Evolutionary conservation across 116 monocot species (phyloP), one percentile per base, ranked within the genome.

Genomic region (Thalassia testudinum): DNA sequence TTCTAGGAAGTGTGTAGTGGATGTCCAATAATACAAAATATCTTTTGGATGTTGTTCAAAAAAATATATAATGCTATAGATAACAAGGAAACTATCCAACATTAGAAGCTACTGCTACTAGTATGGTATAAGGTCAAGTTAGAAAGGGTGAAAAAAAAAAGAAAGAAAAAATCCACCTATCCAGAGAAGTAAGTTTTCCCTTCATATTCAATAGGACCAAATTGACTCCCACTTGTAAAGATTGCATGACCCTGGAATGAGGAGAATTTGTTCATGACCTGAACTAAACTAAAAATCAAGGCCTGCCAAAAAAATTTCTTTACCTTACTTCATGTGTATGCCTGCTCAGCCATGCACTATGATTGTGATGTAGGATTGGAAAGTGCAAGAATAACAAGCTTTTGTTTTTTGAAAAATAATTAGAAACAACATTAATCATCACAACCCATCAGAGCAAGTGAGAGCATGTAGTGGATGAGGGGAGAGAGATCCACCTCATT

Each of bases 271-370:
- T 14, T 40, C 11, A 40, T 7, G 11, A 8, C 14, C 40, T 40
- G 14, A 40, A 8, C 14, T 40, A 14, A 40, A 14, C 14, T 40
- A 7, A 40, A 4, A 47, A 18, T 13, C 7, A 17, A 10, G 5
- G 5, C 4, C 17, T 11, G n/a, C n/a, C 47, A 47, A 11, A 20
- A 17, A 17, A 47, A 17, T 11, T 11, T 47, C 5, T 70, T n/a
- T n/a, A 91, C 91, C 59, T 86, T 69, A 50, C 63, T 82, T 86
- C 91, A 91, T 42, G 62, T 72, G 47, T 91, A 91, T 52, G 91
- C 91, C 70, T 86, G 75, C 56, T 86, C 91, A 55, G 82, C 91
- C 50, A 86, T 91, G 53, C 91, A 91, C 59, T 91, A 85, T 16
- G 91, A 85, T 50, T 82, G 86, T 14, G 82, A 72, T 20, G 91